These are phyloP conservation scores for Apophysomyces ossiformis DNA, from an alignment of 371 early-diverging fungal species.

Conservation along the genomic window DNA sequence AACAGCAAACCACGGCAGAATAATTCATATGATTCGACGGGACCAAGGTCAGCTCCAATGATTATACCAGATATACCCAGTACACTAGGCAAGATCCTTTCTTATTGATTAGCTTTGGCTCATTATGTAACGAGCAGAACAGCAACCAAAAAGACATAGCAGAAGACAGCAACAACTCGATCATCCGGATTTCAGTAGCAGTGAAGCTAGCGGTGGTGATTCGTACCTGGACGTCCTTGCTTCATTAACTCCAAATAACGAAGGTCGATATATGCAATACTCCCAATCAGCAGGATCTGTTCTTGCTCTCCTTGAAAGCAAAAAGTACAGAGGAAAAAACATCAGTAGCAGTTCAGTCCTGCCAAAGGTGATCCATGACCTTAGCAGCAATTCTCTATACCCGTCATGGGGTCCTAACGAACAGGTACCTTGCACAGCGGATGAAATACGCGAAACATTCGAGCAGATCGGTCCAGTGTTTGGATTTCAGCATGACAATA, in stretches of 20 bases:
- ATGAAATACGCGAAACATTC: conserved; percentile 71
- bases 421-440: conserved; percentile 66
- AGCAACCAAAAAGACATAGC: conserved; percentile 1
- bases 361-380: conserved; percentile 21
- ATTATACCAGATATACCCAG: background rate
- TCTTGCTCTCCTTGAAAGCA: conserved; percentile 73
- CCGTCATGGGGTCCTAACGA: conserved; percentile 74
- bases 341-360: conserved; percentile 10
- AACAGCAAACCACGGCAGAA: background rate
- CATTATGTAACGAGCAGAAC: conserved; percentile 1
- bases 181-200: background rate
- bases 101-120: no score
- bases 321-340: conserved; percentile 54
- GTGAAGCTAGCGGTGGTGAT: background rate
- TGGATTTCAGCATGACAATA: conserved; percentile 81
- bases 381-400: conserved; percentile 44
- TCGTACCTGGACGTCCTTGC: conserved; percentile 56
- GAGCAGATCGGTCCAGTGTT: conserved; percentile 64
- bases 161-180: background rate
- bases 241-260: conserved; percentile 61
- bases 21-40: background rate
- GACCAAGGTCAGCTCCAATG: background rate
- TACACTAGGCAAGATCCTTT: background rate
- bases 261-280: conserved; percentile 74
- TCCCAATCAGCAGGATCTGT: conserved; percentile 80